phyloP scores from a whole-genome alignment of 768 basidiomycete genomes.

The Amanita fuliginea region DNA sequence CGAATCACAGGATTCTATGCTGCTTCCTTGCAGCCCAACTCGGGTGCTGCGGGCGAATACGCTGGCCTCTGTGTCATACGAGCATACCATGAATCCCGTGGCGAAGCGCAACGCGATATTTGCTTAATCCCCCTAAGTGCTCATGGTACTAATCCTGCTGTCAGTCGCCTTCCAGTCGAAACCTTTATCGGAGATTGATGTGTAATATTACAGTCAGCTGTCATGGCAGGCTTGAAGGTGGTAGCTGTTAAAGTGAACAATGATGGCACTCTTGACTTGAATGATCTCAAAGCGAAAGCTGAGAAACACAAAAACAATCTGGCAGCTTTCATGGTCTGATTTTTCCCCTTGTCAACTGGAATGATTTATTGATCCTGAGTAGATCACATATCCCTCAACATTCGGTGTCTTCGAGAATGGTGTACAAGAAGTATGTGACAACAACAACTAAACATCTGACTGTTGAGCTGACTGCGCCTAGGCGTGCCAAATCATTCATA shows the following conservation, averaged over 20 bases:
- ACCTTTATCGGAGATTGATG: conserved; percentile 10
- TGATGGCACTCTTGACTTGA: conserved; percentile 85
- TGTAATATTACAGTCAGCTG: conserved; percentile 71
- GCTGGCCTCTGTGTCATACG: conserved; percentile 91
- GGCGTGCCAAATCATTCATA: conserved; percentile 90
- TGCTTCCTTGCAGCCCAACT: conserved; percentile 97
- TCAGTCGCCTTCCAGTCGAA: conserved; percentile 24
- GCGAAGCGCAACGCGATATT: conserved; percentile 77
- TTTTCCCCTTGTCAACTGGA: neutral
- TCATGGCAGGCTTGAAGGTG: conserved; percentile 95
- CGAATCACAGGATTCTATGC: conserved; percentile 95
- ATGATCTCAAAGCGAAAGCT: conserved; percentile 78
- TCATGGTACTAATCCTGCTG: conserved; percentile 97
- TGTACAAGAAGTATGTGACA: conserved; percentile 50
- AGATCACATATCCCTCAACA: conserved; percentile 96
- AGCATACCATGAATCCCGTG: conserved; percentile 86
- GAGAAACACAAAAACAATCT: conserved; percentile 85
- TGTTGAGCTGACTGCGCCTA: conserved; percentile 16
- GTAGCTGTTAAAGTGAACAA: conserved; percentile 84
- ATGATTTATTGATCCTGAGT: neutral
- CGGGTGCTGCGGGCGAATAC: conserved; percentile 96
- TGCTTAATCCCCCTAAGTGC: conserved; percentile 94
- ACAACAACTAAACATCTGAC: neutral
- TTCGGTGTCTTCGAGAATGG: conserved; percentile 97
- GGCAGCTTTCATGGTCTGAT: conserved; percentile 84